Evolutionary conservation across 129 eudicot species (phyloP).

Genomic region (Chrysanthemum lavandulifolium): DNA sequence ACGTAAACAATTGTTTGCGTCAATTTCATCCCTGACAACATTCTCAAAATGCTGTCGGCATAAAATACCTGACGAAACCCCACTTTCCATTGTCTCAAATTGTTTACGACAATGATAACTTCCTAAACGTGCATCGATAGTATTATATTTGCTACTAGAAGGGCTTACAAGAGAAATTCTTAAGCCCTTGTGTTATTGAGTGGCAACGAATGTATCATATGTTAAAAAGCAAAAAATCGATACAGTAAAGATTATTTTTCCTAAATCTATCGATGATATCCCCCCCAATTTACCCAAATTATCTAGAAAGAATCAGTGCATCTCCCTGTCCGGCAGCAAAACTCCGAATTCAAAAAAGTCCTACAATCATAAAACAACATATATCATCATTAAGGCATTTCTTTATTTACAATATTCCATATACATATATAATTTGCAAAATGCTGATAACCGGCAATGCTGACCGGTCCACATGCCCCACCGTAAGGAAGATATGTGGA

Average conservation of each 20-base stretch:
- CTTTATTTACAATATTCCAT: neutral
- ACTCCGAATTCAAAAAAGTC: constrained; percentile 11
- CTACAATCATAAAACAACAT: constrained; percentile 7
- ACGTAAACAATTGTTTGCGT: constrained; percentile 17
- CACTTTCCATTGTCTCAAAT: constrained; percentile 42
- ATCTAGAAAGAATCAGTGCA: constrained; percentile 23
- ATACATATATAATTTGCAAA: too few species aligned
- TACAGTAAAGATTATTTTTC: neutral
- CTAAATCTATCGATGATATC: neutral
- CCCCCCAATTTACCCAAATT: neutral
- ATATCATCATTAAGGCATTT: constrained; percentile 12
- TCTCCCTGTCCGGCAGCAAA: constrained; percentile 3
- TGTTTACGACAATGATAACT: constrained; percentile 2
- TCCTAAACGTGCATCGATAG: constrained; percentile 12
- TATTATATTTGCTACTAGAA: neutral
- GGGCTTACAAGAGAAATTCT: neutral
- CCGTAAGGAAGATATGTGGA: too few species aligned
- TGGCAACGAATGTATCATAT: neutral
- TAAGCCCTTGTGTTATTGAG: neutral
- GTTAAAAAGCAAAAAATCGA: constrained; percentile 1
- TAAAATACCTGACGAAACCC: constrained; percentile 31
- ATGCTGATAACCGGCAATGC: too few species aligned
- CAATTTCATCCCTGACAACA: constrained; percentile 22
- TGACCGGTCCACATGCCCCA: too few species aligned
- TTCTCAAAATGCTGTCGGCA: constrained; percentile 20